phyloP scores from a whole-genome alignment of 2,329 filamentous ascomycete species.

The Penicillium sp. region DNA sequence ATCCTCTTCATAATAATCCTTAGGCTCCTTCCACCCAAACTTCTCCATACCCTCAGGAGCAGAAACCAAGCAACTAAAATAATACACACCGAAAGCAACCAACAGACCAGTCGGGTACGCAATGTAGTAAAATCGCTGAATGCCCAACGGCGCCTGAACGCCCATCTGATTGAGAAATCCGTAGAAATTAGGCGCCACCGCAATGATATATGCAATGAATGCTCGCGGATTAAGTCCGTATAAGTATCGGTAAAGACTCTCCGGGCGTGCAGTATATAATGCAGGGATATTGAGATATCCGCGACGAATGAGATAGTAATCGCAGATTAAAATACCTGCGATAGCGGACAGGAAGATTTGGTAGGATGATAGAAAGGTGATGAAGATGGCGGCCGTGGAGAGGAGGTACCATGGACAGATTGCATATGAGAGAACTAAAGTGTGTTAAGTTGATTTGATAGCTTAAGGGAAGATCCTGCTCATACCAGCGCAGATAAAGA shows the following conservation, averaged over 20 bases:
- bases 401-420: constrained; percentile 40
- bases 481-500: constrained; percentile 38
- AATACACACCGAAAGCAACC: constrained; percentile 20
- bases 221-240: constrained; percentile 39
- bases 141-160: constrained; percentile 32
- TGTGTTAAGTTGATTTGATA: background rate
- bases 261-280: constrained; percentile 32
- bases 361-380: constrained; percentile 45
- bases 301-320: constrained; percentile 45
- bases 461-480: background rate
- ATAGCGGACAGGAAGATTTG: constrained; percentile 43
- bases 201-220: constrained; percentile 32
- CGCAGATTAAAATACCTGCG: constrained; percentile 43
- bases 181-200: constrained; percentile 38
- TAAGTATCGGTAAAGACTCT: constrained; percentile 34
- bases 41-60: constrained; percentile 7
- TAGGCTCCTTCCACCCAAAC: constrained; percentile 37
- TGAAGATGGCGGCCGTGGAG: constrained; percentile 37
- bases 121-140: constrained; percentile 55
- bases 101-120: constrained; percentile 56
- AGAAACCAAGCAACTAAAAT: constrained; percentile 5
- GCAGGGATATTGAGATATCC: constrained; percentile 39
- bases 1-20: constrained; percentile 35
- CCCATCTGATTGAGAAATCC: constrained; percentile 47
- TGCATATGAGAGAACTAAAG: background rate